Base-by-base conservation (phyloP, 495 filamentous ascomycete species). In the Penicillium goetzii region DNA sequence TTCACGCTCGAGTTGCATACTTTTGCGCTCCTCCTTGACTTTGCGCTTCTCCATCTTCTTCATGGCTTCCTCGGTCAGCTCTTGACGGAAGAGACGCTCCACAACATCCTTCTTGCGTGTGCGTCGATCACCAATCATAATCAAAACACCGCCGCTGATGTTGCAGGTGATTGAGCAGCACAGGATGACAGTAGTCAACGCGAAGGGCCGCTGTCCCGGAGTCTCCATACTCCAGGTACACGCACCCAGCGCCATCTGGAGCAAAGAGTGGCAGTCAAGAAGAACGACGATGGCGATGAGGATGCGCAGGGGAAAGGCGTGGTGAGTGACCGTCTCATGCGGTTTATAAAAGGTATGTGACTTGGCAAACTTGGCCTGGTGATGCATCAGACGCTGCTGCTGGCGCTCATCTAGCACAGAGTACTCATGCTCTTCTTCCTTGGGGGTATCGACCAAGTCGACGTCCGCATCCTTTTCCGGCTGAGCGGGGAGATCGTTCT, bases 321-420 rank as follows among this genome's bases (percentile, higher is more conserved):
- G 83, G 68, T 94, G 91, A 2, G 90, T 93, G 41, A 84, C 75
- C 0, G 90, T 93, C 76, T 92, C 91, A 75, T 94, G 90, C 1
- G 91, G 91, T 70, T 91, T 91, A 79, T 92, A 94, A 74, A 92
- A 94, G 2, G 89, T 90, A 68, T 94, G 91, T 0, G 87, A 89
- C 56, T 86, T 89, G 65, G 87, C 80, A 63, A 92, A 89, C 67
- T 92, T 92, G 34, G 76, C 81, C 66, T 92, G 88, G 68, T 94
- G 90, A 64, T 92, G 85, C 38, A 84, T 79, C 14, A 94, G 80
- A 36, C 79, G 81, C 32, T 75, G 75, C 68, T 92, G 87, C 68
- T 92, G 86, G 38, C 79, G 74, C 14, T 81, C 82, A 19, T 78
- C 82, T 4, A 94, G 79, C 1, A 93, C 89, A 1, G 81, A 83